These are phyloP conservation scores for Raffaelea ambrosiae DNA, from an alignment of 2,329 filamentous ascomycete species.

Conservation along the genomic window DNA sequence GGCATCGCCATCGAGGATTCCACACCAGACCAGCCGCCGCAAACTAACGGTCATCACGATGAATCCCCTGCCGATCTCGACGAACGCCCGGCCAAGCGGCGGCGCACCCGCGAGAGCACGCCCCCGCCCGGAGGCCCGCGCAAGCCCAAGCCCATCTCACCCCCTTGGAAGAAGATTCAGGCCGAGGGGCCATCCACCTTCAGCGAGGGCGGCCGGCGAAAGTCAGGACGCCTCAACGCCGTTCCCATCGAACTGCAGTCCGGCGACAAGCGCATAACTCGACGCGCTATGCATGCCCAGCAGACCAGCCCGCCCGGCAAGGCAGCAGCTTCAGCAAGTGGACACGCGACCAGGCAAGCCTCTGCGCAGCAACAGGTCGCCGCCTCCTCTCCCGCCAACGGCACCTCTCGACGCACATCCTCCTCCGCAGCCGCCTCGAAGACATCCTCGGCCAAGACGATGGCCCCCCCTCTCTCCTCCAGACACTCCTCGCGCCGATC, in stretches of 20 bases:
- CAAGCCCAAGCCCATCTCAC: constrained; percentile 54
- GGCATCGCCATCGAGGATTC: not conserved
- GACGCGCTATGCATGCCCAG: constrained; percentile 31
- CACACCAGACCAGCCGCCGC: not conserved
- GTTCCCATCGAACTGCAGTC: constrained; percentile 45
- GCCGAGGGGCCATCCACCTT: constrained; percentile 86
- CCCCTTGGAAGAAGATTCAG: constrained; percentile 83
- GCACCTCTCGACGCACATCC: constrained; percentile 4
- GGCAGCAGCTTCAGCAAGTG: constrained; percentile 1
- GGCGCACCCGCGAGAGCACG: constrained; percentile 45
- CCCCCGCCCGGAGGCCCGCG: constrained; percentile 26
- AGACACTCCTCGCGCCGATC: constrained; percentile 6
- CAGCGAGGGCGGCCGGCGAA: constrained; percentile 61
- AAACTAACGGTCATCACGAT: constrained; percentile 17
- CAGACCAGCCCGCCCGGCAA: constrained; percentile 23
- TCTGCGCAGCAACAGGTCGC: not conserved
- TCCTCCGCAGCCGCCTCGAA: constrained; percentile 6
- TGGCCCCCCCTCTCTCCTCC: not conserved
- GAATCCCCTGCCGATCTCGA: constrained; percentile 14
- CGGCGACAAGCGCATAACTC: constrained; percentile 42
- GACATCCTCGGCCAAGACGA: not conserved
- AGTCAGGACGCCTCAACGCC: constrained; percentile 55
- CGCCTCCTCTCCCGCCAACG: not conserved
- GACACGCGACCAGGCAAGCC: constrained; percentile 13
- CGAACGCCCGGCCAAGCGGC: constrained; percentile 55